phyloP scores from a whole-genome alignment of 1,284 basidiomycete species.

The Bondarzewia mesenterica region DNA sequence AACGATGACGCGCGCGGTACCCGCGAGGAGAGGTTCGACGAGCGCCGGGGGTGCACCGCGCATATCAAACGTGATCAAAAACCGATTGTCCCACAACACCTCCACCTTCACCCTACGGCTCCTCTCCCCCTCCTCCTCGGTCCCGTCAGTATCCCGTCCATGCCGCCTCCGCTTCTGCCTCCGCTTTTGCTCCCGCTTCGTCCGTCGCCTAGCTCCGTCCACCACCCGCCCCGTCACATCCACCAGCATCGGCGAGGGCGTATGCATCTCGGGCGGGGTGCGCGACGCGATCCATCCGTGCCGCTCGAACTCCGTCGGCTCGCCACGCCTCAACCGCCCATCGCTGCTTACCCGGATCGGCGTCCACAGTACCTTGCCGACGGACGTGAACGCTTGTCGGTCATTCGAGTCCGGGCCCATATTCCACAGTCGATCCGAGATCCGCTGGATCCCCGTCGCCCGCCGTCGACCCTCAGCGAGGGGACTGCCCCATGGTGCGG shows the following conservation, averaged over 20 bases:
- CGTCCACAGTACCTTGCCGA: conserved; percentile 55
- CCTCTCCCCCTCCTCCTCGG: background rate
- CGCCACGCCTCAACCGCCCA: conserved; percentile 10
- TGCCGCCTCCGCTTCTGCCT: background rate
- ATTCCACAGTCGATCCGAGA: conserved; percentile 39
- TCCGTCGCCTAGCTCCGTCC: background rate
- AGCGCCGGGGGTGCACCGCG: conserved; percentile 27
- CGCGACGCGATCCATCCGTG: conserved; percentile 20
- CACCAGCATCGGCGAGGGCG: background rate
- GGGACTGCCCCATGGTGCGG: conserved; percentile 64
- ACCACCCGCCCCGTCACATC: background rate
- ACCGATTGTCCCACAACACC: conserved; percentile 55
- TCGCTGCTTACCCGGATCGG: conserved; percentile 29
- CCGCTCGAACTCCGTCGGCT: conserved; percentile 2
- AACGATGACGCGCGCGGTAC: conserved; percentile 7
- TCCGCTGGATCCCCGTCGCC: conserved; percentile 31
- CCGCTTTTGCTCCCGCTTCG: background rate
- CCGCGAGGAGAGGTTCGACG: conserved; percentile 2
- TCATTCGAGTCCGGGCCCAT: background rate
- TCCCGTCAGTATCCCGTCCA: background rate
- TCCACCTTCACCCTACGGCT: conserved; percentile 16
- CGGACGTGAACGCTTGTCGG: conserved; percentile 32
- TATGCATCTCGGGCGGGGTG: conserved; percentile 8
- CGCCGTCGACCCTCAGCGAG: conserved; percentile 51
- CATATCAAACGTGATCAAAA: conserved; percentile 40